Evolutionary conservation across 805 yeast genomes (phyloP).

Genomic region (Metschnikowia sp.): DNA sequence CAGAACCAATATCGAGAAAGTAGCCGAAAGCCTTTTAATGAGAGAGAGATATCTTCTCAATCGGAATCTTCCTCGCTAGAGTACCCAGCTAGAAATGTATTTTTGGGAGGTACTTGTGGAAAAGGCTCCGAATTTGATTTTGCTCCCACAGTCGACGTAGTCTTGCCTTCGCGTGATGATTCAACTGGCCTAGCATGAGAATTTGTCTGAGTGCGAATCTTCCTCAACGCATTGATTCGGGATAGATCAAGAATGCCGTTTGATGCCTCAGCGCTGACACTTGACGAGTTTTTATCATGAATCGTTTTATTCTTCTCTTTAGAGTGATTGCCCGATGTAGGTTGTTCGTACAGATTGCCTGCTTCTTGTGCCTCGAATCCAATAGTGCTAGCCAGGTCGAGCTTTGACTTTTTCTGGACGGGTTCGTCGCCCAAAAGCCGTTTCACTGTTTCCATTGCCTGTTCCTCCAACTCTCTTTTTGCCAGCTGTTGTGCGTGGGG

Average conservation of each 20-base stretch:
- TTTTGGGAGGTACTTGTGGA: too few species aligned
- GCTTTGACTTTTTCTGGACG: background rate
- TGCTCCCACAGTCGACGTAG: background rate
- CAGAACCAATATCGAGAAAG: too few species aligned
- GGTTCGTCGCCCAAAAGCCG: constrained; percentile 30
- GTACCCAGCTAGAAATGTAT: constrained; percentile 22
- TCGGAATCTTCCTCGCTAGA: constrained; percentile 31
- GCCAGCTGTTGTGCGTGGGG: constrained; percentile 56
- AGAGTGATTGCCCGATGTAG: too few species aligned
- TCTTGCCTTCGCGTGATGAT: background rate
- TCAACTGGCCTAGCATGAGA: background rate
- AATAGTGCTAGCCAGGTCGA: background rate
- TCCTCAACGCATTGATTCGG: too few species aligned
- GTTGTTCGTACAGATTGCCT: too few species aligned
- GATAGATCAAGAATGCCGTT: too few species aligned
- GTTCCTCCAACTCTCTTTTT: constrained; percentile 47
- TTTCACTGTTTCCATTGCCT: constrained; percentile 52
- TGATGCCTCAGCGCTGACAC: too few species aligned
- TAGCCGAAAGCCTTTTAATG: too few species aligned
- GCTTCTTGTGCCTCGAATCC: too few species aligned
- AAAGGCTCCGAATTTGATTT: too few species aligned
- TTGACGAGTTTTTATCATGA: too few species aligned
- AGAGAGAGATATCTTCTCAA: background rate
- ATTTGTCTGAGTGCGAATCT: background rate
- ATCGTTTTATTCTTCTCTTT: too few species aligned